These are phyloP conservation scores for Glomus cerebriforme DNA, from an alignment of 192 early-diverging fungal genomes.

Conservation along the genomic window DNA sequence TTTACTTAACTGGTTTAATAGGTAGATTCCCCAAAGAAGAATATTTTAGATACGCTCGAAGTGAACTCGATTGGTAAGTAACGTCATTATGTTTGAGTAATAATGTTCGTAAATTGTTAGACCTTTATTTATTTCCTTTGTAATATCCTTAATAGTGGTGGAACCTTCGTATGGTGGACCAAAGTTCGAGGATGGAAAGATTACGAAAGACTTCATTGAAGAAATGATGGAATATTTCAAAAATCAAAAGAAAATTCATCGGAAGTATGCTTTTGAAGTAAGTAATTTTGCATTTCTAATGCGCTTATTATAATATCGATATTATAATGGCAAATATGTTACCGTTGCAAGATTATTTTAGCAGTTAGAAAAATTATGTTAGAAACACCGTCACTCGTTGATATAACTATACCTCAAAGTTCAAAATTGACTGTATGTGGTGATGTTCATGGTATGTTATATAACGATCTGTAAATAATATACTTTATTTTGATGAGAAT, in stretches of 20 bases:
- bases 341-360: slow-evolving; percentile 64
- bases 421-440: slow-evolving; percentile 91
- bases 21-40: slow-evolving; percentile 43
- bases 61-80: slow-evolving; percentile 65
- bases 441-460: slow-evolving; percentile 81
- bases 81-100: not conserved
- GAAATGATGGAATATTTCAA: slow-evolving; percentile 77
- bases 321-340: not conserved
- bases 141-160: slow-evolving; percentile 36
- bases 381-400: slow-evolving; percentile 77
- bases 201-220: slow-evolving; percentile 80
- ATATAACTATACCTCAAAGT: slow-evolving; percentile 76
- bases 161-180: slow-evolving; percentile 86
- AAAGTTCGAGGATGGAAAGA: slow-evolving; percentile 66
- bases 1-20: not conserved
- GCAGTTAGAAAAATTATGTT: slow-evolving; percentile 76
- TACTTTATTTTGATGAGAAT: not conserved
- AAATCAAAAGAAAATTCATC: slow-evolving; percentile 88
- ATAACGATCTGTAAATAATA: not conserved
- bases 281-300: not conserved
- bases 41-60: slow-evolving; percentile 54
- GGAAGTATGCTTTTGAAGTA: slow-evolving; percentile 82
- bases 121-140: not conserved
- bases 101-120: not conserved
- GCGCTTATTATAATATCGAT: not conserved